phyloP scores from a whole-genome alignment of 2,329 filamentous ascomycete species.

The Dactylonectria macrodidyma region DNA sequence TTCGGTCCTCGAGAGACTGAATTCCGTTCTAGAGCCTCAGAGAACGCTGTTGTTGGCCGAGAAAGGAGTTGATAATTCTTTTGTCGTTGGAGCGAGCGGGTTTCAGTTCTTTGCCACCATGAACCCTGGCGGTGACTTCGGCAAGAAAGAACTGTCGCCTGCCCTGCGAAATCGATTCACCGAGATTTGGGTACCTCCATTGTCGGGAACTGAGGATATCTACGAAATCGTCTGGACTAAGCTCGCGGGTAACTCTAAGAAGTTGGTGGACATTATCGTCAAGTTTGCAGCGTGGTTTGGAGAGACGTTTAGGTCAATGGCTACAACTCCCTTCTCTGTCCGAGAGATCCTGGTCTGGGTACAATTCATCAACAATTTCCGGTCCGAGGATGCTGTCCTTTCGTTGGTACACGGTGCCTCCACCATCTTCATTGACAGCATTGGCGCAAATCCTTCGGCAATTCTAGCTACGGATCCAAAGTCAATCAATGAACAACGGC shows the following conservation, averaged over 20 bases:
- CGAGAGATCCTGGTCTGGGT: conserved; percentile 95
- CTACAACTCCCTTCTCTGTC: conserved; percentile 86
- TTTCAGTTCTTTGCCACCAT: conserved; percentile 99
- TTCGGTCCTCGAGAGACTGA: conserved; percentile 94
- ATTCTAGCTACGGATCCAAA: conserved; percentile 81
- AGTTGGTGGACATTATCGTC: conserved; percentile 79
- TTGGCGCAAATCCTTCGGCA: conserved; percentile 95
- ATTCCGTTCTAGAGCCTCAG: conserved; percentile 93
- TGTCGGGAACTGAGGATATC: conserved; percentile 89
- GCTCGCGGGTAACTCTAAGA: conserved; percentile 68
- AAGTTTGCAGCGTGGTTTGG: conserved; percentile 96
- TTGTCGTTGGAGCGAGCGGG: conserved; percentile 80
- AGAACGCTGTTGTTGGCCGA: conserved; percentile 91
- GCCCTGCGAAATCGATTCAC: conserved; percentile 97
- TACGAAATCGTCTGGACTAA: conserved; percentile 88
- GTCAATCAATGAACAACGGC: conserved; percentile 79
- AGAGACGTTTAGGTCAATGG: conserved; percentile 80
- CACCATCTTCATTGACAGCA: conserved; percentile 95
- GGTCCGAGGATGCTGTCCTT: conserved; percentile 60
- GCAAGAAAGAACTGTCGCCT: conserved; percentile 96
- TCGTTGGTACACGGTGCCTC: conserved; percentile 86
- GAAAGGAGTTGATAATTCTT: conserved; percentile 88
- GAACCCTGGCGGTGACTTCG: conserved; percentile 99
- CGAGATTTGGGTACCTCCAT: conserved; percentile 96
- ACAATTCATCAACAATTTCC: conserved; percentile 85